A percentile compares a stretch with the other conserved stretches of the same genome.
Conservation (phyloP, 2,329 filamentous ascomycete genomes). For the Cordyceps fumosorosea region DNA sequence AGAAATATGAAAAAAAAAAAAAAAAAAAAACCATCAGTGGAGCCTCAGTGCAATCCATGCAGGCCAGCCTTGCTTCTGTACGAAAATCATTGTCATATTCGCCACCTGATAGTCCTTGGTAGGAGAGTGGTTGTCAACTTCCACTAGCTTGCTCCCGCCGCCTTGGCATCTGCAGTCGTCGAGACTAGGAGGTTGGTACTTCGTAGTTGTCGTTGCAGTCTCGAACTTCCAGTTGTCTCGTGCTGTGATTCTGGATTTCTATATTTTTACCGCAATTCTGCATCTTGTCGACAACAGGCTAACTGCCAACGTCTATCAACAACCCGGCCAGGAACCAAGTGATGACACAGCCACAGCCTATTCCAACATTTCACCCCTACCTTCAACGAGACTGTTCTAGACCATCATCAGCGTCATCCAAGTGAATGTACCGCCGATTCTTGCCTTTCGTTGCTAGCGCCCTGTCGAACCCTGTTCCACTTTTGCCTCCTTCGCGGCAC, state of each 20-base stretch:
- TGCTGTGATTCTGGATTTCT: no score
- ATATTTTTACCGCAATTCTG: no score
- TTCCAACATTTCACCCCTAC: no score
- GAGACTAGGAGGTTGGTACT: no score
- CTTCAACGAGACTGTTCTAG: neutral
- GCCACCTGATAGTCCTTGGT: neutral
- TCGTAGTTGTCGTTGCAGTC: no score
- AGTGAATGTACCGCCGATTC: neutral
- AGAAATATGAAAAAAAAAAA: no score
- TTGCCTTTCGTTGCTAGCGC: neutral
- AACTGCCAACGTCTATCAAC: no score
- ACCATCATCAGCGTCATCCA: neutral
- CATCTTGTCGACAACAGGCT: no score
- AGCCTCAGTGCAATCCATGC: neutral
- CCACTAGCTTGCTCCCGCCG: neutral
- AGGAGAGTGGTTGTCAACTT: neutral
- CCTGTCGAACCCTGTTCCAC: neutral
- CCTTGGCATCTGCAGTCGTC: neutral
- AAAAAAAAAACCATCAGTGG: neutral
- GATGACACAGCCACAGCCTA: no score
- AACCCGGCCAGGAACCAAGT: no score
- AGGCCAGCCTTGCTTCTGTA: conserved; percentile 5
- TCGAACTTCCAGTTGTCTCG: no score
- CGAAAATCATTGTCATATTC: neutral
- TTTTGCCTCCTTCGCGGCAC: neutral